A percentile compares a stretch with the other conserved stretches of the same genome.
phyloP scores from a whole-genome alignment of 2,329 filamentous ascomycete genomes.

The Hypoxylon sp. region DNA sequence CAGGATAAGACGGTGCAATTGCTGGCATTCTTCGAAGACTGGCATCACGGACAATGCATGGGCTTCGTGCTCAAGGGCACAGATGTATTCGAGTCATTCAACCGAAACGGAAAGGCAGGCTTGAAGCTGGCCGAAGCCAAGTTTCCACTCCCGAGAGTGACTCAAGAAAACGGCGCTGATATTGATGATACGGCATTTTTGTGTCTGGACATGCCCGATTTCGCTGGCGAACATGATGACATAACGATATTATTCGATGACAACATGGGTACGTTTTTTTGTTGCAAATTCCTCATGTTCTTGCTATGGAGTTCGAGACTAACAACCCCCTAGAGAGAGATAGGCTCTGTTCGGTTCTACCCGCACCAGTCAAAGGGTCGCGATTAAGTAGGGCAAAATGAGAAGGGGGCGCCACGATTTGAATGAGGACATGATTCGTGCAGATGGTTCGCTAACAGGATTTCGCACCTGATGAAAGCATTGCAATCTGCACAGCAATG shows the following conservation, averaged over 20 bases:
- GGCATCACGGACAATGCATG: constrained; percentile 87
- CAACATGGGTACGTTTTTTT: constrained; percentile 75
- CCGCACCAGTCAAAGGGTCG: constrained; percentile 64
- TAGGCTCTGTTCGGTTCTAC: constrained; percentile 59
- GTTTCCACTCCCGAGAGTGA: constrained; percentile 78
- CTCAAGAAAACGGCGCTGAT: constrained; percentile 59
- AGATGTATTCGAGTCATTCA: constrained; percentile 79
- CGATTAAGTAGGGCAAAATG: constrained; percentile 47
- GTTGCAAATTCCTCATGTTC: background rate
- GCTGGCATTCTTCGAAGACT: constrained; percentile 87
- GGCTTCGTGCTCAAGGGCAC: constrained; percentile 86
- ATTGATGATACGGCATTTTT: constrained; percentile 76
- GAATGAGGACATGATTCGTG: constrained; percentile 39
- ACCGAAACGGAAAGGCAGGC: constrained; percentile 70
- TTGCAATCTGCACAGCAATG: constrained; percentile 29
- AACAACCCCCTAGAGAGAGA: constrained; percentile 59
- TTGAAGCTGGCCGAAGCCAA: constrained; percentile 89
- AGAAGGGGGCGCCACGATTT: constrained; percentile 31
- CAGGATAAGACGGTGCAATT: constrained; percentile 80
- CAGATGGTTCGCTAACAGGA: constrained; percentile 33
- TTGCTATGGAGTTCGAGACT: constrained; percentile 32
- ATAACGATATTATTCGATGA: constrained; percentile 85
- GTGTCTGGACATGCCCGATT: constrained; percentile 85
- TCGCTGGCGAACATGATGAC: constrained; percentile 92
- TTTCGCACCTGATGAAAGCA: constrained; percentile 31